Evolutionary conservation across 2,329 filamentous ascomycete genomes (phyloP).

Genomic region (Colletotrichum lini): DNA sequence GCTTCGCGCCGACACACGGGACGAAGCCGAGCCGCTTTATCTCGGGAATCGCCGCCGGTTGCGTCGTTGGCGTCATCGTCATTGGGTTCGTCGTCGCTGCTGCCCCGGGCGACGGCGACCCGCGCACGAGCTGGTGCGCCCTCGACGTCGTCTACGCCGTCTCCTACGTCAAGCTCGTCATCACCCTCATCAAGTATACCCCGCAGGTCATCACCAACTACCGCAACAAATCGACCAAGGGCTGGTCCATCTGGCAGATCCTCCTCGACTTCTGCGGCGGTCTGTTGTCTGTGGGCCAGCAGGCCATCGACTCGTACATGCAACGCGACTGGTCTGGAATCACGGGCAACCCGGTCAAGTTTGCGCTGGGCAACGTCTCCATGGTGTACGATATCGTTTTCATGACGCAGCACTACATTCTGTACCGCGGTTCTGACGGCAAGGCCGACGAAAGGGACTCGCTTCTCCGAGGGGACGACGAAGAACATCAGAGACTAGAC

Average conservation of each 20-base stretch:
- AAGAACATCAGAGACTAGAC: conserved; percentile 43
- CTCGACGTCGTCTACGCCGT: conserved; percentile 77
- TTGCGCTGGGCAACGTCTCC: conserved; percentile 86
- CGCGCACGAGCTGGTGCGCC: conserved; percentile 69
- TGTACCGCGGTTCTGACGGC: conserved; percentile 68
- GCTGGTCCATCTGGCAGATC: conserved; percentile 90
- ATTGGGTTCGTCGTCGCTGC: conserved; percentile 63
- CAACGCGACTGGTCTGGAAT: conserved; percentile 92
- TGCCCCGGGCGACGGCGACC: conserved; percentile 53
- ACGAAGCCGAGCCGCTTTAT: conserved; percentile 74
- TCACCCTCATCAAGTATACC: conserved; percentile 93
- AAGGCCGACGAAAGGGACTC: conserved; percentile 43
- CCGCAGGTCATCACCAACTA: conserved; percentile 90
- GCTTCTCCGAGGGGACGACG: conserved; percentile 37
- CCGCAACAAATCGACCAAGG: conserved; percentile 85
- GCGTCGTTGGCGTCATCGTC: conserved; percentile 70
- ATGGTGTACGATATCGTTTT: conserved; percentile 91
- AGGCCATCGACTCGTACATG: conserved; percentile 86
- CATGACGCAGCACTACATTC: conserved; percentile 87
- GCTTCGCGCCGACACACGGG: conserved; percentile 74
- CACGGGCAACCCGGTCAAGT: conserved; percentile 92
- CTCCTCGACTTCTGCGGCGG: conserved; percentile 88
- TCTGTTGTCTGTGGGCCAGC: conserved; percentile 83
- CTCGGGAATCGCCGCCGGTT: conserved; percentile 78
- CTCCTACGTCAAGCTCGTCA: conserved; percentile 89